Evolutionary conservation across 139 green algal species (phyloP), one percentile per base, ranked within the genome.

Genomic region (Microglena sp.): DNA sequence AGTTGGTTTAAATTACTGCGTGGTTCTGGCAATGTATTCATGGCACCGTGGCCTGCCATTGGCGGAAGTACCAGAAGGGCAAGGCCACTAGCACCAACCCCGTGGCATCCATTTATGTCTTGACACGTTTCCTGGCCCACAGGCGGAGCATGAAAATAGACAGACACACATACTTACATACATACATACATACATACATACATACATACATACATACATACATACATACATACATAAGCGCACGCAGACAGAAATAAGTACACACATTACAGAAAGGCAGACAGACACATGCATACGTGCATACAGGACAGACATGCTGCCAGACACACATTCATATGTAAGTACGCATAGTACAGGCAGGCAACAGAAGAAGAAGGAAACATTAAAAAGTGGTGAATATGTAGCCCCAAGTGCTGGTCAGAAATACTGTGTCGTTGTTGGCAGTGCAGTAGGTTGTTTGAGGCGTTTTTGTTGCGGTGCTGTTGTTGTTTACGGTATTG

Each of bases 81-180:
- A 84, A 89, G 27, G 62, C 88, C 62, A 98, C 92, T 33, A 90
- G 75, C 64, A 98, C 92, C 70, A 98, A 98, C 78, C 91, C 91
- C 18, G 85, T 96, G 4, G 90, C 90, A 24, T 93, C 82, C 72
- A 97, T 97, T 71, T 98, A 95, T 67, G 92, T 92, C 0, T 98
- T 92, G 92, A 96, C 89, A 1, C 83, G 92, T 29, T 92, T 92
- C 46, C 85, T 98, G 45, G 78, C 73, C 33, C 87, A 95, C 78
- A n/a, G n/a, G n/a, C n/a, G n/a, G n/a, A n/a, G n/a, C n/a, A n/a
- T n/a, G n/a, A n/a, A n/a, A n/a, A n/a, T n/a, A 18, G 40, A 18
- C 40, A 50, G 15, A 50, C 40, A 50, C 40, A 50, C 40, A 50
- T 18, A 50, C 40, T 24, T 18, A 50, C 40, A 18, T 18, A 50